phyloP scores from a whole-genome alignment of 176 grass and related monocot species.

The Musa itinerans region DNA sequence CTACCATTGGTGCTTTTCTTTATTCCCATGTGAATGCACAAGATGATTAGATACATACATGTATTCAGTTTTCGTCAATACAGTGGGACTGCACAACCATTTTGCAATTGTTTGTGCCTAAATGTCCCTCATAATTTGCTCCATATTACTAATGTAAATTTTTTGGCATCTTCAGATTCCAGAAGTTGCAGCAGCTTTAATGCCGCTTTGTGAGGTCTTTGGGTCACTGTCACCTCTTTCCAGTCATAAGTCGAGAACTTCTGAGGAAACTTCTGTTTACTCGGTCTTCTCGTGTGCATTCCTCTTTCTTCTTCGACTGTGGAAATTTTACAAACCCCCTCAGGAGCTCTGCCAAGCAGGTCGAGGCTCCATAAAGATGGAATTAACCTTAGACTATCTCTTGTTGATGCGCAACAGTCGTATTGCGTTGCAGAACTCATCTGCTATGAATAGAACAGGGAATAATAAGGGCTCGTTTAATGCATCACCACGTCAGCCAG shows the following conservation, averaged over 20 bases:
- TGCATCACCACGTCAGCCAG: constrained; percentile 35
- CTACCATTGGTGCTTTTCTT: too few relatives aligned
- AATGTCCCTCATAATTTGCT: not conserved
- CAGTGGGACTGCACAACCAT: not conserved
- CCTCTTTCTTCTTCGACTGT: constrained; percentile 89
- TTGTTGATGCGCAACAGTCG: constrained; percentile 71
- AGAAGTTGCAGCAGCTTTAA: constrained; percentile 78
- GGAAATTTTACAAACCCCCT: constrained; percentile 92
- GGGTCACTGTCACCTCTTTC: constrained; percentile 66
- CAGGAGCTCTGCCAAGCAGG: constrained; percentile 67
- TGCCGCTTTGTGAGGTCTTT: constrained; percentile 96
- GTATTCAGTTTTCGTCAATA: not conserved
- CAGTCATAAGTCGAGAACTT: constrained; percentile 48
- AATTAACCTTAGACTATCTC: constrained; percentile 84
- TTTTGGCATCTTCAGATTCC: constrained; percentile 43
- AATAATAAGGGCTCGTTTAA: constrained; percentile 27
- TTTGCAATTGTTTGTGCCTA: not conserved
- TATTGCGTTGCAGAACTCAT: constrained; percentile 43
- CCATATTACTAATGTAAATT: not conserved
- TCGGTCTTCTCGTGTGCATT: constrained; percentile 92
- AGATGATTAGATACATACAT: too few relatives aligned
- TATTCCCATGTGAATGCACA: too few relatives aligned
- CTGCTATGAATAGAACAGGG: constrained; percentile 27
- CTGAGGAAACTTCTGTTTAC: constrained; percentile 72
- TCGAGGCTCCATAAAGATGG: constrained; percentile 63